Conservation (phyloP, 306 rosid genomes). For the Trifolium fragiferum region DNA sequence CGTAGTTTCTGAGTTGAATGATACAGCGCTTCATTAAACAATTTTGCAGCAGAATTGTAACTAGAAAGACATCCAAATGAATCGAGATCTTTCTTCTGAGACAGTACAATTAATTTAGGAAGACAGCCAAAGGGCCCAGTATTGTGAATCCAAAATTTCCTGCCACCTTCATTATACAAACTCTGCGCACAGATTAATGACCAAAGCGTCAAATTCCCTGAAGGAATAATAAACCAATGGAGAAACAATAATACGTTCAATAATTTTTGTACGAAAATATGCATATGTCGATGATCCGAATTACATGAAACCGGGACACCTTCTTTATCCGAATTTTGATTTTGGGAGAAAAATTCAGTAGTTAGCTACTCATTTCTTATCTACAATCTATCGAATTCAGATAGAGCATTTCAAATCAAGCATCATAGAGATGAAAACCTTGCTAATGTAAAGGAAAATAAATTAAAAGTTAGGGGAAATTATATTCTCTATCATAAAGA, state of each 20-base stretch:
- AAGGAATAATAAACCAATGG: background rate
- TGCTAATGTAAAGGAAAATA: background rate
- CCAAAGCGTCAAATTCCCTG: background rate
- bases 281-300: constrained; percentile 23
- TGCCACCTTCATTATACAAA: constrained; percentile 75
- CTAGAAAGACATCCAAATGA: constrained; percentile 70
- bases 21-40: constrained; percentile 72
- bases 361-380: background rate
- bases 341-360: constrained; percentile 5
- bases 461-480: no score
- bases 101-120: constrained; percentile 72
- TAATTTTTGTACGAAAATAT: background rate
- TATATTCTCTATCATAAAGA: background rate
- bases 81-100: constrained; percentile 60
- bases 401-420: constrained; percentile 16
- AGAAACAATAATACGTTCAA: constrained; percentile 8
- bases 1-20: constrained; percentile 55
- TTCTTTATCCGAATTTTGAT: background rate
- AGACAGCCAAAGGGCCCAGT: constrained; percentile 96
- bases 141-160: constrained; percentile 96
- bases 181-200: constrained; percentile 50
- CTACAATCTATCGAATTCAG: constrained; percentile 8
- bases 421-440: background rate
- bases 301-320: background rate
- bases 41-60: constrained; percentile 71